These are phyloP conservation scores for Toxoplasma gondii DNA, from an alignment of 169 alveolate species.

Conservation along the genomic window DNA sequence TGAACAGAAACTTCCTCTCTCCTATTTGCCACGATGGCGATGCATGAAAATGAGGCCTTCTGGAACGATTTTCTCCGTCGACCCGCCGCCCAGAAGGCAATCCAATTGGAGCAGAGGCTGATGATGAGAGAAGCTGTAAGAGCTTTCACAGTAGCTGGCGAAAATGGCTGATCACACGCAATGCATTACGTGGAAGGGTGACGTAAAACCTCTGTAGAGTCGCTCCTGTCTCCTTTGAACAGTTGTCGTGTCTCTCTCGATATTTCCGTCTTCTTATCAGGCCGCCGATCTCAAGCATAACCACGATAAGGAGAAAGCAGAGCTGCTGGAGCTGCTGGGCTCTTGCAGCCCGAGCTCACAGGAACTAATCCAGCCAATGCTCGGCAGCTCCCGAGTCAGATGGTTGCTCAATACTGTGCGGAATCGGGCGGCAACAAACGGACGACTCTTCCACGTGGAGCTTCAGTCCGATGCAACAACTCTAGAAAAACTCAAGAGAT, in stretches of 20 bases:
- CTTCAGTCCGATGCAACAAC: background rate
- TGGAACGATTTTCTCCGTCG: slow-evolving; percentile 66
- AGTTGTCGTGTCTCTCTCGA: background rate
- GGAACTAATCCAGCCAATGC: slow-evolving; percentile 20
- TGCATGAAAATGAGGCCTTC: slow-evolving; percentile 65
- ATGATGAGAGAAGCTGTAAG: slow-evolving; percentile 57
- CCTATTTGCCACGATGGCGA: slow-evolving; percentile 39
- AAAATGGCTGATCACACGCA: background rate
- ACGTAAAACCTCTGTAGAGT: background rate
- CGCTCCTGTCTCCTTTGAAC: too few species aligned
- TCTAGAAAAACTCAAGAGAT: background rate
- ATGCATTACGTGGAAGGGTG: background rate
- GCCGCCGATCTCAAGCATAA: background rate
- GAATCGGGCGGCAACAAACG: background rate
- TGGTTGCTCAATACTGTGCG: background rate
- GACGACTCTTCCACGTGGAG: background rate
- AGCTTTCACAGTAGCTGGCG: background rate
- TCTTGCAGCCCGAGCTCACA: background rate
- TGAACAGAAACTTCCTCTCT: background rate
- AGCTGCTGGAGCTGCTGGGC: background rate
- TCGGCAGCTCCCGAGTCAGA: slow-evolving; percentile 3
- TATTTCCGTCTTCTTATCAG: background rate
- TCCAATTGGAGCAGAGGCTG: slow-evolving; percentile 48
- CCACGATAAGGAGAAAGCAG: background rate
- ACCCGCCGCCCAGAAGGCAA: slow-evolving; percentile 45